Evolutionary conservation across 2,329 filamentous ascomycete genomes (phyloP), one percentile per base, ranked within the genome.

Genomic region (Aspergillus sp.): DNA sequence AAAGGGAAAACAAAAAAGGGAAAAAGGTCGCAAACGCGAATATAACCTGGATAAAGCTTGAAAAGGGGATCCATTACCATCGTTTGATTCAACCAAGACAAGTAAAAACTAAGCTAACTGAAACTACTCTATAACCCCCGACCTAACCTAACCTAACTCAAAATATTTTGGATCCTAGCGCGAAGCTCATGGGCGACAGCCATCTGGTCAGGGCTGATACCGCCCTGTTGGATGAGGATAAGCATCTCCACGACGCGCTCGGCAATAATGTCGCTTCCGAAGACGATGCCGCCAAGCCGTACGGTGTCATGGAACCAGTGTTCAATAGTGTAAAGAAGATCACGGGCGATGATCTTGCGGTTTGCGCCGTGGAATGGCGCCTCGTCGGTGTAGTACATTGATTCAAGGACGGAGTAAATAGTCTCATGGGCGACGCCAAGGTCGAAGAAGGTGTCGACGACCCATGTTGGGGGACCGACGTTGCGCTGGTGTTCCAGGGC

Each of bases 321-420:
- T 56, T 82, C 76, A 4, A 86, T 77, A 3, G 87, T 73, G 64
- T 88, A 86, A 0, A 88, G 73, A 43, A 89, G 81, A 69, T 89
- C 86, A 24, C 80, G 79, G 3, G 84, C 84, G 6, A 90, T 77
- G 57, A 82, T 74, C 43, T 80, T 79, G 46, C 84, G 79, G 56
- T 84, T 83, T 4, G 77, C 72, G 4, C 84, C 85, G 37, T 80
- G 75, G 71, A 90, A 90, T 0, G 88, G 87, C 6, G 82, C 77
- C 65, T 88, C 84, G 62, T 88, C 85, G 39, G 83, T 83, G 72
- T 88, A 89, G 75, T 86, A 90, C 73, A 90, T 83, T 27, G 78
- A 76, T 68, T 90, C 87, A 9, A 90, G 75, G 2, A 86, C 82
- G 1, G 81, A 77, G 64, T 89, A 80, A 9, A 90, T 73, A 7